phyloP scores from a whole-genome alignment of 352 stramenopile species.

The Globisporangium orthogonon region DNA sequence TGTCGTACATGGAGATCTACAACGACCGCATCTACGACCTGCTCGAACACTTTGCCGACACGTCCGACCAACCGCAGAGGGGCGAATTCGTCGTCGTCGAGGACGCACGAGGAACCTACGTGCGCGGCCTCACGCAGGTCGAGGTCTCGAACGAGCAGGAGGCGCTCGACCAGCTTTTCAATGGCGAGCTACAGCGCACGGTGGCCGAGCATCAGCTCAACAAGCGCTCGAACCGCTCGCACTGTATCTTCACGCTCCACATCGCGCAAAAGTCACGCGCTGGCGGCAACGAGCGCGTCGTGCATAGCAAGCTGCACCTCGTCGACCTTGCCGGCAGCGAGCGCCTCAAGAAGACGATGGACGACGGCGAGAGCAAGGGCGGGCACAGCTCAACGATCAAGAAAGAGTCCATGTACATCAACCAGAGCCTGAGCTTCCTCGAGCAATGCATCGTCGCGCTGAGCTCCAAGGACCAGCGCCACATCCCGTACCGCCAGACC shows the following conservation, averaged over 20 bases:
- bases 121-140: conserved; percentile 85
- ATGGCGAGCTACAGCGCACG: conserved; percentile 88
- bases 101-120: conserved; percentile 71
- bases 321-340: conserved; percentile 95
- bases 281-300: conserved; percentile 64
- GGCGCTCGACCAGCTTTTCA: conserved; percentile 90
- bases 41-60: conserved; percentile 32
- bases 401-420: conserved; percentile 97
- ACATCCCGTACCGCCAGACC: conserved; percentile 92
- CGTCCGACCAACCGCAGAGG: conserved; percentile 9
- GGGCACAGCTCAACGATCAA: conserved; percentile 71
- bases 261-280: conserved; percentile 85
- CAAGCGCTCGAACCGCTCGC: conserved; percentile 91
- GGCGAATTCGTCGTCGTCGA: conserved; percentile 84
- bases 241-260: conserved; percentile 91
- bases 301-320: conserved; percentile 90
- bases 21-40: conserved; percentile 94
- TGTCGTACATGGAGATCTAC: conserved; percentile 96
- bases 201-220: conserved; percentile 93
- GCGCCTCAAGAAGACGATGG: conserved; percentile 90
- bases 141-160: conserved; percentile 78
- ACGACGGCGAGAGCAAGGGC: conserved; percentile 29
- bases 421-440: conserved; percentile 94
- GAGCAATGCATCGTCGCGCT: conserved; percentile 93
- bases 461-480: conserved; percentile 49